Conservation (phyloP, 306 rosid genomes). For the Cucumis melo region DNA sequence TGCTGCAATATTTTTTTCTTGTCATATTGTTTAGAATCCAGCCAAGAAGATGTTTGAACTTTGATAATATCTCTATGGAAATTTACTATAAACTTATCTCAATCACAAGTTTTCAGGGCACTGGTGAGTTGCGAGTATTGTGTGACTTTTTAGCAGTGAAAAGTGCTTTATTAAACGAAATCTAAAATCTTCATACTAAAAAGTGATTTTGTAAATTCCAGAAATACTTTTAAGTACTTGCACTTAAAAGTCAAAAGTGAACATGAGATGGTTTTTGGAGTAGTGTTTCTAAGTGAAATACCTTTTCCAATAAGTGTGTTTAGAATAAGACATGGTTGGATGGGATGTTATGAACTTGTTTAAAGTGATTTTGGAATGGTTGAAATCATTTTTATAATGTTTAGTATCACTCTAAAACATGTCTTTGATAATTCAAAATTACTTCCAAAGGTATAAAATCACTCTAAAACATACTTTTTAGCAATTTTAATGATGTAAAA, state of each 20-base stretch:
- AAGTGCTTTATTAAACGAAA: background rate
- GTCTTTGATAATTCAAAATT: too few relatives aligned
- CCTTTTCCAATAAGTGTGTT: too few relatives aligned
- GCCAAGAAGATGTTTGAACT: background rate
- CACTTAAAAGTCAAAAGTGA: background rate
- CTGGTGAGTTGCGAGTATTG: background rate
- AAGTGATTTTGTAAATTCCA: background rate
- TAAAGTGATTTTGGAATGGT: too few relatives aligned
- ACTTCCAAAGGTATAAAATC: too few relatives aligned
- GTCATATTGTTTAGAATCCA: background rate
- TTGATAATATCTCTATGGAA: background rate
- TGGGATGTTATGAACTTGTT: background rate
- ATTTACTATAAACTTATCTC: background rate
- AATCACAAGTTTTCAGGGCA: background rate
- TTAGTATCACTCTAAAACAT: too few relatives aligned
- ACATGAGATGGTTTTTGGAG: background rate
- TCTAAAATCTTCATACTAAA: background rate
- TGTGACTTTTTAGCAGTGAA: background rate
- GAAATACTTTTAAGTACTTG: too few relatives aligned
- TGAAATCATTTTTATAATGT: too few relatives aligned
- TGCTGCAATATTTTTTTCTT: conserved; percentile 38
- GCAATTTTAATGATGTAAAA: too few relatives aligned
- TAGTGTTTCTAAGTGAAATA: background rate
- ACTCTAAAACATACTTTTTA: too few relatives aligned
- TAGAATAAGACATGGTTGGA: background rate